Conservation (phyloP, 352 stramenopile genomes). For the Pythium monospermum region DNA sequence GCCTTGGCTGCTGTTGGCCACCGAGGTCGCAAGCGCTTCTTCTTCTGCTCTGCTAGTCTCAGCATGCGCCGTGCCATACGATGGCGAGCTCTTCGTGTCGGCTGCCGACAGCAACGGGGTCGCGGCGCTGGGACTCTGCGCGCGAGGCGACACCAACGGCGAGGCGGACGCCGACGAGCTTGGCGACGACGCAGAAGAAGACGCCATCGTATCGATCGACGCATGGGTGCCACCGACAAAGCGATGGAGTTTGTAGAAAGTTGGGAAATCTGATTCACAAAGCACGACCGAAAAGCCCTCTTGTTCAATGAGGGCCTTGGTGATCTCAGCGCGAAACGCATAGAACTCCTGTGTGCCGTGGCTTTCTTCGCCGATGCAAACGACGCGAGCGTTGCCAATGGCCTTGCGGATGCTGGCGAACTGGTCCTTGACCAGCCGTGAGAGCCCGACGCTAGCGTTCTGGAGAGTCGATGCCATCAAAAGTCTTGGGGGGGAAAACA, state of each 20-base stretch:
- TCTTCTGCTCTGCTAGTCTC: no score
- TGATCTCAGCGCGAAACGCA: constrained; percentile 26
- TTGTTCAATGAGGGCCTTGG: constrained; percentile 25
- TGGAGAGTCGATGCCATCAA: neutral
- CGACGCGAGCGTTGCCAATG: constrained; percentile 27
- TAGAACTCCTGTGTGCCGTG: constrained; percentile 37
- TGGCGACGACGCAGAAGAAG: constrained; percentile 8
- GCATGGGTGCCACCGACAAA: constrained; percentile 20
- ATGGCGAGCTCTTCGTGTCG: neutral
- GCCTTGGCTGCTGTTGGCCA: neutral
- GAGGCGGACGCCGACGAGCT: constrained; percentile 3
- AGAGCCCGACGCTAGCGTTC: constrained; percentile 18
- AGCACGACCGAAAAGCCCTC: constrained; percentile 32
- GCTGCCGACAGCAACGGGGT: constrained; percentile 9
- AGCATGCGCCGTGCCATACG: constrained; percentile 11
- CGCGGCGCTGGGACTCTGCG: constrained; percentile 3
- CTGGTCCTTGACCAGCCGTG: constrained; percentile 16
- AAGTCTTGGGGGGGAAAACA: no score
- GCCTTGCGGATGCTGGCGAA: constrained; percentile 23
- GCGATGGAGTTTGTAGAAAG: constrained; percentile 27
- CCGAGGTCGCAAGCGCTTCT: no score
- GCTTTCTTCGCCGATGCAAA: constrained; percentile 33
- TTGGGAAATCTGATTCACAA: constrained; percentile 35
- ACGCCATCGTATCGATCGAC: constrained; percentile 11
- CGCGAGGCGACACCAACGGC: neutral